phyloP scores from a whole-genome alignment of 192 early-diverging fungal genomes.

The Jimgerdemannia flammicorona region DNA sequence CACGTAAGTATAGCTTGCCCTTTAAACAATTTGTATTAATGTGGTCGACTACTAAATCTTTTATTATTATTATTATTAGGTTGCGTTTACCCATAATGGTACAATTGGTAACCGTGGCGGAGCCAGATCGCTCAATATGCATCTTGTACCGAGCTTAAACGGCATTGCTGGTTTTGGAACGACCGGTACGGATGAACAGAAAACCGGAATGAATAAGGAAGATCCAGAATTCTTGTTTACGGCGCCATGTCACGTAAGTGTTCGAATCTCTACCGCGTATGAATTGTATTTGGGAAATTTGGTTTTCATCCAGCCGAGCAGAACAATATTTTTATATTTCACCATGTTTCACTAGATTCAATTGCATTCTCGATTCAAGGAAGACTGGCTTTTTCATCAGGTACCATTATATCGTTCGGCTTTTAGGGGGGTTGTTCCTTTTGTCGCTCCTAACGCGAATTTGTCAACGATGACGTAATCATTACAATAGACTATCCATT shows the following conservation, averaged over 20 bases:
- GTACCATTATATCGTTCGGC: not conserved
- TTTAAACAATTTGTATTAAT: not conserved
- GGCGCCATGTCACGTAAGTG: not conserved
- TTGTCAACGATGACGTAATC: not conserved
- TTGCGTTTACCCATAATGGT: not conserved
- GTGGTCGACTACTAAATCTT: not conserved
- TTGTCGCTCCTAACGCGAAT: not conserved
- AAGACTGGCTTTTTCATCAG: not conserved
- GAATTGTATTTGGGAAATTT: too few species aligned
- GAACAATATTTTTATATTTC: not conserved
- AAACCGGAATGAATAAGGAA: not conserved
- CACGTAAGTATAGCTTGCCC: not conserved
- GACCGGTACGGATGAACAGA: not conserved
- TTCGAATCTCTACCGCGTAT: not conserved
- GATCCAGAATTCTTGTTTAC: not conserved
- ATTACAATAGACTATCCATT: not conserved
- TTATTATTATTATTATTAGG: not conserved
- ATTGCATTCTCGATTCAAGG: not conserved
- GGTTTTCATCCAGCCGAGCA: not conserved
- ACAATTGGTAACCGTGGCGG: not conserved
- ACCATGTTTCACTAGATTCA: not conserved
- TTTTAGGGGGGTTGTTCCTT: not conserved
- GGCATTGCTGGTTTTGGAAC: not conserved
- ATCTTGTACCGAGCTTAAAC: not conserved
- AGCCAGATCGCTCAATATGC: not conserved